phyloP scores from a whole-genome alignment of 2,329 filamentous ascomycete genomes.

The Magnaporthiopsis incrustans region DNA sequence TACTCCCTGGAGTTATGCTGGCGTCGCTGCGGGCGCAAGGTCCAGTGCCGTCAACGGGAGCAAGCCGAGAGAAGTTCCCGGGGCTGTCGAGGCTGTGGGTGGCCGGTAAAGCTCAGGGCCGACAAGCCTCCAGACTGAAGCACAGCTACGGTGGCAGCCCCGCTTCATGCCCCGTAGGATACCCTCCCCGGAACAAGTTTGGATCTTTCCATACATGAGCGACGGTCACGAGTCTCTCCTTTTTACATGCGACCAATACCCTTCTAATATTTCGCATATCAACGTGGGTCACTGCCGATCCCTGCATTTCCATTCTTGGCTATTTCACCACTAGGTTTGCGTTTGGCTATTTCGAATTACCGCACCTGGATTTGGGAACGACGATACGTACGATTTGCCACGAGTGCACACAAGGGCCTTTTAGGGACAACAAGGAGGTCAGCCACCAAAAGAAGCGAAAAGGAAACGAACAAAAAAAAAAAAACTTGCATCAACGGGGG shows the following conservation, averaged over 20 bases:
- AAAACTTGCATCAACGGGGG: background rate
- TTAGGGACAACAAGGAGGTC: background rate
- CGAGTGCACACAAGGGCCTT: background rate
- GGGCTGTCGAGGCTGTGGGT: background rate
- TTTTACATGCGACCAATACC: background rate
- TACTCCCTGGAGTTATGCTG: constrained; percentile 26
- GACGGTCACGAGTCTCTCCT: background rate
- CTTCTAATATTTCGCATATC: background rate
- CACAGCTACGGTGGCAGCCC: background rate
- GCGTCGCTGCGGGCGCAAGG: constrained; percentile 13
- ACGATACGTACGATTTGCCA: background rate
- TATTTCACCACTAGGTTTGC: background rate
- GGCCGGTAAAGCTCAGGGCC: background rate
- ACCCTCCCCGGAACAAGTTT: too few relatives aligned
- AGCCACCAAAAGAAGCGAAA: background rate
- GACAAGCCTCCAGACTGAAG: background rate
- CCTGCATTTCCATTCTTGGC: background rate
- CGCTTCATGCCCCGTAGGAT: too few relatives aligned
- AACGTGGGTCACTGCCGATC: background rate
- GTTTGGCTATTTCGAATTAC: background rate
- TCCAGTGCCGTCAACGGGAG: constrained; percentile 2
- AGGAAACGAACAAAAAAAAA: background rate
- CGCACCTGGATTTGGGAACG: background rate
- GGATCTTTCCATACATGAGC: background rate
- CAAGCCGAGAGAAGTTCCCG: constrained; percentile 2